phyloP scores from a whole-genome alignment of 768 basidiomycete genomes.

The Leccinum uliginosum region DNA sequence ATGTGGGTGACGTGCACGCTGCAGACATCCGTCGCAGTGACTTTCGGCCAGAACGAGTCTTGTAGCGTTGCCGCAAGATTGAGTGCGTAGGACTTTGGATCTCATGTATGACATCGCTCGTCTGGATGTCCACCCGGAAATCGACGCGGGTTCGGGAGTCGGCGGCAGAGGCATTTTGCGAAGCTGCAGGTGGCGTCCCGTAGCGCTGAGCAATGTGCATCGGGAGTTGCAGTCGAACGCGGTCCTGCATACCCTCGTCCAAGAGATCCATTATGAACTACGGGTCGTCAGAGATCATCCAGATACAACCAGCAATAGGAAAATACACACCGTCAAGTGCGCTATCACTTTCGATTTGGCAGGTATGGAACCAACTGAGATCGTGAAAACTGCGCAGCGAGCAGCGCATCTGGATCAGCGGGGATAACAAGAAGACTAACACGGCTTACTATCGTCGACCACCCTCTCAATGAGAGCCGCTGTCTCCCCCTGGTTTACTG shows the following conservation, averaged over 20 bases:
- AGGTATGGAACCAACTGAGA: constrained; percentile 54
- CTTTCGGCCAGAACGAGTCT: constrained; percentile 29
- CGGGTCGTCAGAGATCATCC: background rate
- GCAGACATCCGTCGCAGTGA: constrained; percentile 41
- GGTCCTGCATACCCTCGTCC: constrained; percentile 44
- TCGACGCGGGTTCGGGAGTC: constrained; percentile 33
- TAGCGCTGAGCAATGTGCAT: constrained; percentile 49
- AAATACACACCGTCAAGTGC: constrained; percentile 38
- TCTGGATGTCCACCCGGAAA: constrained; percentile 46
- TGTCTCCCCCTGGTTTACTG: constrained; percentile 35
- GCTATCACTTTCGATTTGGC: constrained; percentile 37
- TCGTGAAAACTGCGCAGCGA: constrained; percentile 44
- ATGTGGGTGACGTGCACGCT: constrained; percentile 36
- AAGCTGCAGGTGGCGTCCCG: constrained; percentile 39
- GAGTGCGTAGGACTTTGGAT: constrained; percentile 44
- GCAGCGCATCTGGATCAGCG: background rate
- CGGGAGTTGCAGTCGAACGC: constrained; percentile 53
- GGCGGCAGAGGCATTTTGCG: constrained; percentile 30
- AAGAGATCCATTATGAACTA: constrained; percentile 53
- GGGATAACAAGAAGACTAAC: background rate
- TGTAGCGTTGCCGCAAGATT: constrained; percentile 33
- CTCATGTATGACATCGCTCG: constrained; percentile 38
- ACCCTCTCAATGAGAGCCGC: constrained; percentile 47
- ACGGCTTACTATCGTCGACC: constrained; percentile 46
- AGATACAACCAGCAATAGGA: background rate